Evolutionary conservation across 2,329 filamentous ascomycete species (phyloP).

Genomic region (Arthrobotrys pseudoclavata): DNA sequence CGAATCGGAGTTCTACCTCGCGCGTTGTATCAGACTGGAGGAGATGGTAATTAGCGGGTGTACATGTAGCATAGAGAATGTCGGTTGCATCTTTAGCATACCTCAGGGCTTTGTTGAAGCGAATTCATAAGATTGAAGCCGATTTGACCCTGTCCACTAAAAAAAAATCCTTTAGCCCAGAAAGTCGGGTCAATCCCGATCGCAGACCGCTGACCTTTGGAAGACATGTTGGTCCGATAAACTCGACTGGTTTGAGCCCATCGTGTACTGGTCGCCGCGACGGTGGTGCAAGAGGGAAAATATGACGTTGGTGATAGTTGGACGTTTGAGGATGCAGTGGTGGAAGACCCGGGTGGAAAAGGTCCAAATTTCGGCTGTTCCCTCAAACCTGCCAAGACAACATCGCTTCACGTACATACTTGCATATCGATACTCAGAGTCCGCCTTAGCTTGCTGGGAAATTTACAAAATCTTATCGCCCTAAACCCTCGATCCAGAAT

Average conservation of each 20-base stretch:
- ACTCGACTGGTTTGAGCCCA: conserved; percentile 52
- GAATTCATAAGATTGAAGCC: conserved; percentile 49
- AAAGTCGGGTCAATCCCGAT: background rate
- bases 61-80: background rate
- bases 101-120: conserved; percentile 54
- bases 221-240: conserved; percentile 42
- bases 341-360: background rate
- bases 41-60: background rate
- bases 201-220: conserved; percentile 23
- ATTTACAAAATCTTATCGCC: background rate
- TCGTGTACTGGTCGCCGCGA: background rate
- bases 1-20: conserved; percentile 13
- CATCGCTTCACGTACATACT: background rate
- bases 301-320: background rate
- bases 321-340: background rate
- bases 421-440: background rate
- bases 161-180: conserved; percentile 12
- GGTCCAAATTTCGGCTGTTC: conserved; percentile 5
- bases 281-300: background rate
- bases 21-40: conserved; percentile 48
- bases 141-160: conserved; percentile 50
- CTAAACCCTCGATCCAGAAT: background rate
- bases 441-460: background rate
- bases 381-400: conserved; percentile 13
- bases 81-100: background rate